A percentile compares a stretch with the other conserved stretches of the same genome.
Conservation (phyloP, 768 basidiomycete species). For the Crassisporium funariophilum region DNA sequence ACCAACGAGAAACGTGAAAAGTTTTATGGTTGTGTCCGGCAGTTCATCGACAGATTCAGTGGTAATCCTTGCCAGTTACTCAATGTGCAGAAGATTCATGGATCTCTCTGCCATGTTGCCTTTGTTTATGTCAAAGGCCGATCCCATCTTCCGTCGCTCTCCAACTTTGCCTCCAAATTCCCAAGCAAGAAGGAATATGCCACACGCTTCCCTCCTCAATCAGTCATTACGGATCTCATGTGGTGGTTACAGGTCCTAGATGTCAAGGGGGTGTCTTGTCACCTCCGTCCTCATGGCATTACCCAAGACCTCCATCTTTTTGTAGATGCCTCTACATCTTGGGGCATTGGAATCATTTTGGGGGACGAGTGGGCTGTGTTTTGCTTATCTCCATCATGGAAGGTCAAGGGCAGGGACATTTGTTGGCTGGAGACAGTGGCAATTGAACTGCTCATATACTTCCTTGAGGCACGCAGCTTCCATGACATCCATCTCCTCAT, state of each 20-base stretch:
- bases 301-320: slow-evolving; percentile 25
- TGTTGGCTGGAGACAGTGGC: slow-evolving; percentile 23
- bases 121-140: slow-evolving; percentile 28
- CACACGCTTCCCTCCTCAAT: slow-evolving; percentile 10
- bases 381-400: slow-evolving; percentile 8
- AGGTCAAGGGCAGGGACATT: slow-evolving; percentile 15
- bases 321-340: slow-evolving; percentile 31
- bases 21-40: slow-evolving; percentile 23
- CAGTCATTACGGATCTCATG: slow-evolving; percentile 24
- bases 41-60: slow-evolving; percentile 13
- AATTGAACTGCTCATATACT: slow-evolving; percentile 17
- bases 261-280: slow-evolving; percentile 9
- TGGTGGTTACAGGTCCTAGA: slow-evolving; percentile 26
- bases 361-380: not conserved
- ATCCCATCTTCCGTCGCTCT: slow-evolving; percentile 24
- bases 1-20: slow-evolving; percentile 30
- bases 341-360: slow-evolving; percentile 21
- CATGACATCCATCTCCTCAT: slow-evolving; percentile 19
- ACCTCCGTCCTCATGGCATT: slow-evolving; percentile 13
- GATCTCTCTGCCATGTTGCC: slow-evolving; percentile 32
- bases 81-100: slow-evolving; percentile 28
- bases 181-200: slow-evolving; percentile 15
- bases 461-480: slow-evolving; percentile 12
- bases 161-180: slow-evolving; percentile 23
- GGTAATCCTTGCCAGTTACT: slow-evolving; percentile 10